Evolutionary conservation across 2,329 filamentous ascomycete genomes (phyloP).

Genomic region (Ascochyta rabiei): DNA sequence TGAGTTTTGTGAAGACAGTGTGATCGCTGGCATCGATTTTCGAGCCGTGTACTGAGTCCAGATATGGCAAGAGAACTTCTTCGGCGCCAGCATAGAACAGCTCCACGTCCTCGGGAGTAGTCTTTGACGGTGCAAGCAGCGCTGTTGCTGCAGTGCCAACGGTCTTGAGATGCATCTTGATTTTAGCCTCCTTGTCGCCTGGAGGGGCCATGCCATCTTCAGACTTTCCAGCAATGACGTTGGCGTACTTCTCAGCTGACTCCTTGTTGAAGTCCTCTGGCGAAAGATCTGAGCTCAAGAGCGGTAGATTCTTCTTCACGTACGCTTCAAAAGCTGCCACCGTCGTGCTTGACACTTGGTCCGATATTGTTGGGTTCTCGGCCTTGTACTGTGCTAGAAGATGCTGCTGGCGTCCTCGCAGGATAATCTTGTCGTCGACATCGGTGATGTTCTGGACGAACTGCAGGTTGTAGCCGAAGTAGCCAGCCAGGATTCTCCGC

Average conservation of each 20-base stretch:
- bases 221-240: conserved; percentile 61
- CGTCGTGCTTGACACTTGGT: conserved; percentile 57
- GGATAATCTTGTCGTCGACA: conserved; percentile 62
- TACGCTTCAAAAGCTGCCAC: conserved; percentile 62
- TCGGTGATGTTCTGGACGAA: conserved; percentile 94
- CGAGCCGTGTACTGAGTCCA: conserved; percentile 69
- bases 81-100: conserved; percentile 64
- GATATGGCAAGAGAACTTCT: conserved; percentile 78
- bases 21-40: conserved; percentile 66
- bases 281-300: conserved; percentile 53
- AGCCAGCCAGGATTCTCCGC: conserved; percentile 78
- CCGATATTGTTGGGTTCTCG: conserved; percentile 52
- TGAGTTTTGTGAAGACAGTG: conserved; percentile 85
- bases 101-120: conserved; percentile 41
- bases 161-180: conserved; percentile 85
- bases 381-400: conserved; percentile 73
- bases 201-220: conserved; percentile 61
- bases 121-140: conserved; percentile 45
- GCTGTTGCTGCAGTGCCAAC: conserved; percentile 60
- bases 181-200: conserved; percentile 81
- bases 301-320: conserved; percentile 70
- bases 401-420: conserved; percentile 75
- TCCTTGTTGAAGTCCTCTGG: conserved; percentile 57
- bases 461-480: conserved; percentile 80
- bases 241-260: conserved; percentile 59